Evolutionary conservation across 2,329 filamentous ascomycete genomes (phyloP).

Genomic region (Lachnellula subtilissima): DNA sequence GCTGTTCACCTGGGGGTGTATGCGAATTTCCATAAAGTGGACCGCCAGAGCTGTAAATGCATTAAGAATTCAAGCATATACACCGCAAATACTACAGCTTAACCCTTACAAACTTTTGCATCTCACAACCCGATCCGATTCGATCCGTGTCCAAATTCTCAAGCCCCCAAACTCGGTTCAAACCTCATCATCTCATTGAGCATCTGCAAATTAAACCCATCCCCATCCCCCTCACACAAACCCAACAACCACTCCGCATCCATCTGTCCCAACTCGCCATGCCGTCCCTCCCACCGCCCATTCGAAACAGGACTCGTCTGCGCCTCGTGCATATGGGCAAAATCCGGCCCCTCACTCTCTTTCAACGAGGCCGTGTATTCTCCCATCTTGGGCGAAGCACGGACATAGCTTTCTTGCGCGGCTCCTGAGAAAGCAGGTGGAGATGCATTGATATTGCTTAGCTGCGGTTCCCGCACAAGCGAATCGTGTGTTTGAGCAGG

Average conservation of each 20-base stretch:
- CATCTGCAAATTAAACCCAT: constrained; percentile 15
- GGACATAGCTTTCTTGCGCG: constrained; percentile 17
- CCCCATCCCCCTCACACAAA: constrained; percentile 17
- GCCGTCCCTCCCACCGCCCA: constrained; percentile 20
- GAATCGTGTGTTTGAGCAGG: not conserved
- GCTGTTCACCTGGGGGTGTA: too few relatives aligned
- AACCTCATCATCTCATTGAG: constrained; percentile 20
- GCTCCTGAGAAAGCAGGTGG: constrained; percentile 11
- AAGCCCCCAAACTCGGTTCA: constrained; percentile 15
- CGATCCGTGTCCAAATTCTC: not conserved
- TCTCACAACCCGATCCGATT: not conserved
- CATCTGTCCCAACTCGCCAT: constrained; percentile 25
- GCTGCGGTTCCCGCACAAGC: not conserved
- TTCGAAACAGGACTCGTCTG: constrained; percentile 11
- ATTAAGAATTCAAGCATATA: too few relatives aligned
- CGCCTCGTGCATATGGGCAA: constrained; percentile 15
- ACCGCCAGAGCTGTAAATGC: too few relatives aligned
- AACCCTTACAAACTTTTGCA: too few relatives aligned
- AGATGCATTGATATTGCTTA: not conserved
- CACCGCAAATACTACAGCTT: not conserved
- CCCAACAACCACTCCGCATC: constrained; percentile 24
- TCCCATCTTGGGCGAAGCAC: constrained; percentile 3
- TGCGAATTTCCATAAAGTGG: too few relatives aligned
- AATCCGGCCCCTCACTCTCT: constrained; percentile 3
- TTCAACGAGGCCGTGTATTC: constrained; percentile 4